Base-by-base conservation (phyloP, 768 basidiomycete genomes). In the Leccinum aurantiacum region DNA sequence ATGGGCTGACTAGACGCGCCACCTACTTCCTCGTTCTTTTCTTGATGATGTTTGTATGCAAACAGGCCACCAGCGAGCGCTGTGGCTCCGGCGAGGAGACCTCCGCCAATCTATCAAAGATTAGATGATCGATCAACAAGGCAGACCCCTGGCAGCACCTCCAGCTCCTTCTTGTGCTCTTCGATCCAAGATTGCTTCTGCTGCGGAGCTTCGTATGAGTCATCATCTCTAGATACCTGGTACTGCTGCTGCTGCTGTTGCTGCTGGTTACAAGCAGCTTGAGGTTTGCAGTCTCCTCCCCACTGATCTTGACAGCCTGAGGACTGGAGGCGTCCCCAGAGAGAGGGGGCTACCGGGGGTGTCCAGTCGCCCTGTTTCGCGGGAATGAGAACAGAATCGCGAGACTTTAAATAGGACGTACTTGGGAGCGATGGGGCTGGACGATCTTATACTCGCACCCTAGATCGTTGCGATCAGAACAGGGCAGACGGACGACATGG, bases 351-450 rank as follows among this genome's bases (percentile, higher is more conserved):
- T 13, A 73, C 60, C 4, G 76, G 63, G 4, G 90, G 90, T 25
- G 84, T 72, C 90, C 90, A 92, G 63, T 89, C 87, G 27, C 77
- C 62, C 88, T 91, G 65, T 48, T 6, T 24, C 46, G 10, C 11
- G 51, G 67, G 19, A 65, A 56, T 31, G 44, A 64, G 58, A 38
- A 48, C 6, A 33, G 53, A 25, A 37, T 17, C 9, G 19, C 4
- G 11, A 35, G 24, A n/a, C 25, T 8, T 46, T n/a, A 19, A 27
- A 53, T 8, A 27, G 44, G 19, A 61, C 69, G 57, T 62, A 84
- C 88, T 80, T 89, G 86, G 31, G 89, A 89, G 56, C 68, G 74
- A 75, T 91, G 90, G 9, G 87, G 76, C 67, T 90, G 88, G 63
- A 90, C 83, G 73, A 87, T 87, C 73, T 84, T 86, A 78, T 90